A percentile compares a stretch with the other conserved stretches of the same genome.
These are phyloP conservation scores for Gossypium bickii DNA, from an alignment of 345 rosid genomes.

Conservation along the genomic window DNA sequence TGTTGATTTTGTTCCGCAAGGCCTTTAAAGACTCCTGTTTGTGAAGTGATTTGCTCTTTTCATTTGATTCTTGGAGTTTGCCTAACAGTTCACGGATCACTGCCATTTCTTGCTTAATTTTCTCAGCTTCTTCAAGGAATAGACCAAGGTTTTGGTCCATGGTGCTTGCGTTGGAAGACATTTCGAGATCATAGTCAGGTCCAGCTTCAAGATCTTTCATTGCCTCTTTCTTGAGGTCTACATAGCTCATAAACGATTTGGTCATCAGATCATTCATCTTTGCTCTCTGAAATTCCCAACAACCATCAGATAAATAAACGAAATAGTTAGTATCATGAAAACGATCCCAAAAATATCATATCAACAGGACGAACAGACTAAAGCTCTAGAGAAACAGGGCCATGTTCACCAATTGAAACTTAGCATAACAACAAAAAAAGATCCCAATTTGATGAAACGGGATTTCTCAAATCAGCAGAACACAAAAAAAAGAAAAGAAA, in stretches of 20 bases:
- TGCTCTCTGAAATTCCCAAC: neutral
- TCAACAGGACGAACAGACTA: neutral
- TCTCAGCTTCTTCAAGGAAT: slow-evolving; percentile 90
- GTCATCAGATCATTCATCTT: slow-evolving; percentile 97
- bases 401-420: too few species aligned
- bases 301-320: neutral
- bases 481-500: neutral
- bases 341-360: neutral
- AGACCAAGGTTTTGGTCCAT: slow-evolving; percentile 67
- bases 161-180: slow-evolving; percentile 40
- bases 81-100: slow-evolving; percentile 55
- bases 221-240: slow-evolving; percentile 87
- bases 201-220: slow-evolving; percentile 91
- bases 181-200: slow-evolving; percentile 56
- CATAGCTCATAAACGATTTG: slow-evolving; percentile 87
- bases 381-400: too few species aligned
- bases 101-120: slow-evolving; percentile 75
- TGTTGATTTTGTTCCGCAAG: slow-evolving; percentile 50
- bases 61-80: slow-evolving; percentile 63
- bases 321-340: neutral
- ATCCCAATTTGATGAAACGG: neutral
- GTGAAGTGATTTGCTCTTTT: slow-evolving; percentile 78
- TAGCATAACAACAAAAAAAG: too few species aligned
- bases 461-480: neutral
- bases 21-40: slow-evolving; percentile 67